phyloP scores from a whole-genome alignment of 2,329 filamentous ascomycete species.

The Pestalotiopsis sp. region DNA sequence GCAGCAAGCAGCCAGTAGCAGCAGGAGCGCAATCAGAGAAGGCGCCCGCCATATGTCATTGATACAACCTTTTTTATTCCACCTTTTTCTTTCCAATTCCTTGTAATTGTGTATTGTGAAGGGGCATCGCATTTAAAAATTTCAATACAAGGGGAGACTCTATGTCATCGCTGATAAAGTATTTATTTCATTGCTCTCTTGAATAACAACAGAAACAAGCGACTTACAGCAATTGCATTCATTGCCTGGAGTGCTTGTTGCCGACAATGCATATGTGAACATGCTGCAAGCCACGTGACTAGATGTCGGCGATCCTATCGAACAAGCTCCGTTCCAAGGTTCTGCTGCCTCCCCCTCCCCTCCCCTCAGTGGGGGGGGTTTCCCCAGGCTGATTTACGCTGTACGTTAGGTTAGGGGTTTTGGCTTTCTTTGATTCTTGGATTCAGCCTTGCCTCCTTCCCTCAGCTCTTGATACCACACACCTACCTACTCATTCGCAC shows the following conservation, averaged over 20 bases:
- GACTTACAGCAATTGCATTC: no score
- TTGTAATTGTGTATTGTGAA: no score
- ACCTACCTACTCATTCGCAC: neutral
- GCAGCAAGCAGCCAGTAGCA: no score
- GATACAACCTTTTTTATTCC: no score
- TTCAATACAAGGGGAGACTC: neutral
- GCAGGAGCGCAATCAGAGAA: no score
- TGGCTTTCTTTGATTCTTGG: neutral
- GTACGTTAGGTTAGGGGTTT: neutral
- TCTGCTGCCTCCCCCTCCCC: neutral
- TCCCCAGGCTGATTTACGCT: neutral
- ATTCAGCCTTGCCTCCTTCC: neutral
- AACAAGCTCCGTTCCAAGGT: neutral
- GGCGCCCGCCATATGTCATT: no score
- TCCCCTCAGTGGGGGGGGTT: neutral
- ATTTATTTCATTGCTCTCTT: neutral
- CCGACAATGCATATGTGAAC: neutral
- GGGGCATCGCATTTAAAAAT: no score
- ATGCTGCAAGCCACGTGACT: neutral
- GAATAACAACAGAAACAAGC: no score
- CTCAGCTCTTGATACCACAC: neutral
- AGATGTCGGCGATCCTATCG: neutral
- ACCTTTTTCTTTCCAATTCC: no score
- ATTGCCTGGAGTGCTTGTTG: neutral
- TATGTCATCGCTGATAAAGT: neutral